phyloP scores from a whole-genome alignment of 1,284 basidiomycete genomes.

The Moesziomyces sp. region DNA sequence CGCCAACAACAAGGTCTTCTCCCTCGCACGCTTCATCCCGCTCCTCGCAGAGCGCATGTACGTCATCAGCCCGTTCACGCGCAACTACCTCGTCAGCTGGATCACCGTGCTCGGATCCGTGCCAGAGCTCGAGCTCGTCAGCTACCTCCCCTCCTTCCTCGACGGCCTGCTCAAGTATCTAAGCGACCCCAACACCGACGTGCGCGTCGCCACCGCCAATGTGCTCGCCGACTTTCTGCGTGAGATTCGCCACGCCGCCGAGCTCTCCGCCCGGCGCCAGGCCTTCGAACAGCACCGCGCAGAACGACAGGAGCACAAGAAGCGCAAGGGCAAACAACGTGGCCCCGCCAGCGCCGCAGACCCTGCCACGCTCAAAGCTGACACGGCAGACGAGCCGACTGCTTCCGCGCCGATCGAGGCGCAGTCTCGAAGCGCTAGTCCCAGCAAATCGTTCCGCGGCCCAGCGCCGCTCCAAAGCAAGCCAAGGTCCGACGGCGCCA shows the following conservation, averaged over 20 bases:
- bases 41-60: slow-evolving; percentile 91
- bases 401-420: slow-evolving; percentile 32
- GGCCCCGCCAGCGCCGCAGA: slow-evolving; percentile 1
- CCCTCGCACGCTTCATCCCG: slow-evolving; percentile 92
- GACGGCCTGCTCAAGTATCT: slow-evolving; percentile 91
- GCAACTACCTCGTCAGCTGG: slow-evolving; percentile 97
- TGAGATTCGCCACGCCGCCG: slow-evolving; percentile 73
- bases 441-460: slow-evolving; percentile 22
- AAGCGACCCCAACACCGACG: slow-evolving; percentile 92
- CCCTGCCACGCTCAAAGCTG: not conserved
- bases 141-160: slow-evolving; percentile 92
- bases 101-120: slow-evolving; percentile 95
- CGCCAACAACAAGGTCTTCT: slow-evolving; percentile 75
- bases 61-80: slow-evolving; percentile 92
- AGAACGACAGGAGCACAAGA: slow-evolving; percentile 26
- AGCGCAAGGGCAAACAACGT: slow-evolving; percentile 72
- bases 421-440: slow-evolving; percentile 26
- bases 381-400: slow-evolving; percentile 69
- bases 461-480: slow-evolving; percentile 3
- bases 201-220: slow-evolving; percentile 89
- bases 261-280: slow-evolving; percentile 31
- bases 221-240: slow-evolving; percentile 90
- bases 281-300: slow-evolving; percentile 37
- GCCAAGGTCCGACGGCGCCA: slow-evolving; percentile 16
- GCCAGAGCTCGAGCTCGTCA: slow-evolving; percentile 92